Conservation (phyloP, 495 filamentous ascomycete species). For the Glonium stellatum region DNA sequence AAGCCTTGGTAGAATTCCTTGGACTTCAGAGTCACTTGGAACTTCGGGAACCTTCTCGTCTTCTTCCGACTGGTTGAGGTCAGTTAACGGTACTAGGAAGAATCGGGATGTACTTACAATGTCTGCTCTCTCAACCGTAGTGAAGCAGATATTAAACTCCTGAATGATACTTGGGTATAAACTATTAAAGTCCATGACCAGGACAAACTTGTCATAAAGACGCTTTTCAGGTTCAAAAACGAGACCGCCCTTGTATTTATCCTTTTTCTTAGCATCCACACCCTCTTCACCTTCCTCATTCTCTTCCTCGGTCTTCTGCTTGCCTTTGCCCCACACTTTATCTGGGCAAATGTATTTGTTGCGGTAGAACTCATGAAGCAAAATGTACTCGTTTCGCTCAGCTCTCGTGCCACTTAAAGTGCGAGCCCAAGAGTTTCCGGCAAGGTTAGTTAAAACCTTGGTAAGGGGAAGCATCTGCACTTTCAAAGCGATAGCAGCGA, state of each 20-base stretch:
- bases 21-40: conserved; percentile 52
- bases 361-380: conserved; percentile 89
- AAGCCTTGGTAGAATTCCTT: conserved; percentile 80
- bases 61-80: conserved; percentile 55
- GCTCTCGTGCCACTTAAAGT: conserved; percentile 92
- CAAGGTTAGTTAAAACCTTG: conserved; percentile 91
- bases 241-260: conserved; percentile 96
- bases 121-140: conserved; percentile 74
- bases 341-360: conserved; percentile 98
- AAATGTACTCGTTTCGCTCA: conserved; percentile 98
- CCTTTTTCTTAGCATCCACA: conserved; percentile 80
- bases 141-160: conserved; percentile 99
- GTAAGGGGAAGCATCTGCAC: conserved; percentile 89
- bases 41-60: conserved; percentile 73
- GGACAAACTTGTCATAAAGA: conserved; percentile 89
- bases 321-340: conserved; percentile 67
- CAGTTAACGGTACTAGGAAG: conserved; percentile 12
- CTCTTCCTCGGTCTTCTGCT: conserved; percentile 60
- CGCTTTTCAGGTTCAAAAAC: conserved; percentile 98
- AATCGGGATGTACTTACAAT: conserved; percentile 43
- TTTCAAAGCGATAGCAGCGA: conserved; percentile 78
- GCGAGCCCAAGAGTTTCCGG: conserved; percentile 96
- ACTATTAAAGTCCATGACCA: conserved; percentile 99
- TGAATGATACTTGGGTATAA: conserved; percentile 98
- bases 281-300: conserved; percentile 67